A percentile compares a stretch with the other conserved stretches of the same genome.
Conservation (phyloP, 768 basidiomycete species). For the Chalciporus sphaerocephalus region DNA sequence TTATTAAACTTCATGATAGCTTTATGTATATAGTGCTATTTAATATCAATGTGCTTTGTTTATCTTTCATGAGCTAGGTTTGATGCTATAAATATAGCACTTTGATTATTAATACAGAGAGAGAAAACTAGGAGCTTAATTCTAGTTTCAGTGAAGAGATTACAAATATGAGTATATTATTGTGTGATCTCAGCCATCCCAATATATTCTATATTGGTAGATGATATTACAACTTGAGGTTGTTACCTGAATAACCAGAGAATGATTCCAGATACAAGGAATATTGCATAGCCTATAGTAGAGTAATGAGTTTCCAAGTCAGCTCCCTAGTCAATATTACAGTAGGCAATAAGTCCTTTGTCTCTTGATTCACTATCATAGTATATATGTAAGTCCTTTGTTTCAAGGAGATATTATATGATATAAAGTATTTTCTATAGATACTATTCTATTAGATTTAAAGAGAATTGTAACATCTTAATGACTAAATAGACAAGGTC, state of each 20-base stretch:
- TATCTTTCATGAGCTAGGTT: too few species aligned
- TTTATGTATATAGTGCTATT: too few species aligned
- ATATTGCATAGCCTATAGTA: background rate
- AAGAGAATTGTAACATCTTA: too few species aligned
- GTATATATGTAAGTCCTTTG: background rate
- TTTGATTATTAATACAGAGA: background rate
- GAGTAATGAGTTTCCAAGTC: background rate
- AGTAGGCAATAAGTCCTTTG: too few species aligned
- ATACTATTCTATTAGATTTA: too few species aligned
- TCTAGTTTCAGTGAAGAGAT: background rate
- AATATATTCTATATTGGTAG: background rate
- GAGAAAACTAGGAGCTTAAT: background rate
- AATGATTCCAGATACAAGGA: background rate
- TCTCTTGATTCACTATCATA: background rate
- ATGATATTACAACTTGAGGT: too few species aligned
- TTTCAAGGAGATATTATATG: too few species aligned
- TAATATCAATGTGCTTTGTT: too few species aligned
- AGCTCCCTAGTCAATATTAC: background rate
- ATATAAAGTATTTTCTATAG: too few species aligned
- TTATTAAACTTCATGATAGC: too few species aligned
- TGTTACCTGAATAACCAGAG: background rate
- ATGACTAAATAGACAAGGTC: too few species aligned
- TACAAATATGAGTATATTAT: background rate
- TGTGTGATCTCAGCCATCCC: background rate
- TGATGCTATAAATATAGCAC: too few species aligned